A percentile compares a stretch with the other conserved stretches of the same genome.
Conservation (phyloP, 495 filamentous ascomycete species). For the Neurospora sp. region DNA sequence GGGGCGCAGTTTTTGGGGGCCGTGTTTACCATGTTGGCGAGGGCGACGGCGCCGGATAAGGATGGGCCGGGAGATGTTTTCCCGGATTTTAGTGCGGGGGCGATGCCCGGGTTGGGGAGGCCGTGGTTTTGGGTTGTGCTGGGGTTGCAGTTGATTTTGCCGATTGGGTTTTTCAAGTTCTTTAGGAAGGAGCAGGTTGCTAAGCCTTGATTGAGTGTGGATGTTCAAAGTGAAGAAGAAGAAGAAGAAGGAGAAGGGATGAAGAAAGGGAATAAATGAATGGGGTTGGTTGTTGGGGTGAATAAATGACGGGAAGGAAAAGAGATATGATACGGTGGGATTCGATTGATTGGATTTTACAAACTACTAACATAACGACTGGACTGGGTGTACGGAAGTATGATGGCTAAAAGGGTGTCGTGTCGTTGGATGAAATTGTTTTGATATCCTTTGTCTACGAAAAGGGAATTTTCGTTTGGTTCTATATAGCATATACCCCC, state of each 20-base stretch:
- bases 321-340: no score
- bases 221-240: no score
- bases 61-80: slow-evolving; percentile 50
- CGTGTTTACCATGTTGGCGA: slow-evolving; percentile 42
- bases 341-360: no score
- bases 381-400: neutral
- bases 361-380: neutral
- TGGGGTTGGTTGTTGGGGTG: neutral
- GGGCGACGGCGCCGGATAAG: slow-evolving; percentile 45
- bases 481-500: neutral
- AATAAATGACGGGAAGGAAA: no score
- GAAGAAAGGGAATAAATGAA: neutral
- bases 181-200: slow-evolving; percentile 62
- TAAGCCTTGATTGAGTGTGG: slow-evolving; percentile 38
- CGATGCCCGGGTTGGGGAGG: slow-evolving; percentile 36
- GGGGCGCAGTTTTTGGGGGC: slow-evolving; percentile 45
- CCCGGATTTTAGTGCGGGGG: slow-evolving; percentile 39
- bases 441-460: neutral
- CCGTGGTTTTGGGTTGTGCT: slow-evolving; percentile 58
- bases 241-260: no score
- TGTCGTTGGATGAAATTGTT: neutral
- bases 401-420: neutral
- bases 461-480: neutral
- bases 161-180: slow-evolving; percentile 52
- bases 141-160: slow-evolving; percentile 48